Evolutionary conservation across 2,329 filamentous ascomycete genomes (phyloP), one percentile per base, ranked within the genome.

Genomic region (Colletotrichum simmondsii): DNA sequence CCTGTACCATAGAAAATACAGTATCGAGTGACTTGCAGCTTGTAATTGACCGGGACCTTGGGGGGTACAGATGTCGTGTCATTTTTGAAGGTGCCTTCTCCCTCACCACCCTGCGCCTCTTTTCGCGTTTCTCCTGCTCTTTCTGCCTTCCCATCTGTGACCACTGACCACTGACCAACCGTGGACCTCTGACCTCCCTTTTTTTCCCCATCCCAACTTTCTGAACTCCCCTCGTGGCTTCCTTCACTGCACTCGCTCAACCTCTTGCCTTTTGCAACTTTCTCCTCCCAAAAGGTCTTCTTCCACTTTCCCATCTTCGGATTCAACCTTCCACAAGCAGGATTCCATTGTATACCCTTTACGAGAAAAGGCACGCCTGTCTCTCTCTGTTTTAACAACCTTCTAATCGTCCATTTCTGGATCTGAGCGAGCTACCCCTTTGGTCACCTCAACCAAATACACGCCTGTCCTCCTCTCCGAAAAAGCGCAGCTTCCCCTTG

Each of bases 61-160:
- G 22, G 49, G 52, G 32, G 16, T 54, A 61, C 59, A 60, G 64
- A 68, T 65, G 70, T 72, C 65, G 70, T 72, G 66, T 72, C 60
- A 62, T 72, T 70, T 72, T 65, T 54, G 49, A 57, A 57, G 63
- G 65, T 49, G 46, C 59, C 46, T 53, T 35, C 30, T n/a, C 58
- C 30, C 46, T 49, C 61, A 54, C 61, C 52, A 37, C 24, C 62
- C 49, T 28, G 60, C n/a, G 42, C 60, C 60, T n/a, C 28, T 64
- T 46, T 64, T 49, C 42, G 19, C 42, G 19, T 49, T 8, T 49
- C 42, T 49, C 42, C 42, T 49, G 19, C 22, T 57, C 22, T 52
- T 37, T 56, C 52, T 59, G 16, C 57, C n/a, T 59, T 59, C 35
- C 32, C n/a, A 22, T 60, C n/a, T 26, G 49, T 28, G 42, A 54